A percentile compares a stretch with the other conserved stretches of the same genome.
Conservation (phyloP, 2,329 filamentous ascomycete genomes). For the Botrytis paeoniae region DNA sequence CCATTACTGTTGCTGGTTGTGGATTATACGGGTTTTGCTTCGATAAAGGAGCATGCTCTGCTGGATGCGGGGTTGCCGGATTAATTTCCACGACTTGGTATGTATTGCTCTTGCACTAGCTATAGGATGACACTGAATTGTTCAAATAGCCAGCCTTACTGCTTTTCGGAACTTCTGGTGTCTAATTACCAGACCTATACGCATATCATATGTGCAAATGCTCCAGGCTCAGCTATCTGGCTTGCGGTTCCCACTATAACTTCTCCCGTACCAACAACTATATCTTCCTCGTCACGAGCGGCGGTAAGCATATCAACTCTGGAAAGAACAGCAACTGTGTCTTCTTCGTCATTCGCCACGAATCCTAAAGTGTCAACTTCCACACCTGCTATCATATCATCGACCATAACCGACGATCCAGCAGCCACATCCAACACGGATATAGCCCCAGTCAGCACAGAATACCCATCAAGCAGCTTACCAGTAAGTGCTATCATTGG, state of each 20-base stretch:
- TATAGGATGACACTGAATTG: neutral
- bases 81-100: neutral
- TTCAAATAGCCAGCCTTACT: neutral
- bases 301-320: neutral
- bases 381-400: neutral
- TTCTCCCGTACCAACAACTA: neutral
- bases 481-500: neutral
- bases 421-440: neutral
- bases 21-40: neutral
- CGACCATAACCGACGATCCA: neutral
- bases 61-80: neutral
- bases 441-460: neutral
- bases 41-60: neutral
- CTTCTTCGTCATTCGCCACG: neutral
- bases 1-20: neutral
- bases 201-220: neutral
- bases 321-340: neutral
- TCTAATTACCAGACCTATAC: neutral
- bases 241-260: neutral
- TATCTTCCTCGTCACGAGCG: neutral
- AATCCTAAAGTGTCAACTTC: neutral
- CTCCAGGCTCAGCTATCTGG: neutral
- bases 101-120: neutral
- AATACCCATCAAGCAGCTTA: neutral
- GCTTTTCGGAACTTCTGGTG: neutral